phyloP scores from a whole-genome alignment of 306 rosid species.

The Cicer judaicum region DNA sequence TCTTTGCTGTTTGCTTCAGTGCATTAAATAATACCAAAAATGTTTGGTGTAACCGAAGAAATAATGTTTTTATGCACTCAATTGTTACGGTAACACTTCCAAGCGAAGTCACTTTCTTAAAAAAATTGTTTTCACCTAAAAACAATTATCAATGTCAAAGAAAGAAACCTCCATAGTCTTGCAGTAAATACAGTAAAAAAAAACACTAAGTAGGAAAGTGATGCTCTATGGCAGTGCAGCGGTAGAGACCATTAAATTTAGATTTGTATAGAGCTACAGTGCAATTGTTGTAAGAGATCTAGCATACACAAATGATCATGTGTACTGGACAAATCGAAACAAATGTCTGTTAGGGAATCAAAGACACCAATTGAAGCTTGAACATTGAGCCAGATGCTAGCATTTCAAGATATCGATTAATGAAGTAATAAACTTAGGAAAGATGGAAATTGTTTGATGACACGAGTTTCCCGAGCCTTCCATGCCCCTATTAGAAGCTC shows the following conservation, averaged over 20 bases:
- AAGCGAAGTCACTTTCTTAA: constrained; percentile 22
- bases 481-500: constrained; percentile 23
- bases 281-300: too few relatives aligned
- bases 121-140: neutral
- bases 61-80: neutral
- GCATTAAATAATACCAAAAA: too few relatives aligned
- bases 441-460: neutral
- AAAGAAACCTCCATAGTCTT: neutral
- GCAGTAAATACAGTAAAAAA: too few relatives aligned
- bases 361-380: too few relatives aligned
- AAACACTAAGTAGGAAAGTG: neutral
- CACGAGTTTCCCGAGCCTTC: constrained; percentile 37
- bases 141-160: neutral
- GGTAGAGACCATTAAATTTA: too few relatives aligned
- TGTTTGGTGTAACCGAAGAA: constrained; percentile 16
- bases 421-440: neutral
- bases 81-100: neutral
- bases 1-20: too few relatives aligned
- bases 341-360: neutral
- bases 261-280: too few relatives aligned
- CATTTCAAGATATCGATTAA: neutral
- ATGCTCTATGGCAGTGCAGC: neutral
- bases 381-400: neutral
- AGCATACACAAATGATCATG: neutral
- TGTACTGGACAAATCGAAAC: neutral